Evolutionary conservation across 768 basidiomycete species (phyloP), one percentile per base, ranked within the genome.

Genomic region (Leccinum barrowsii): DNA sequence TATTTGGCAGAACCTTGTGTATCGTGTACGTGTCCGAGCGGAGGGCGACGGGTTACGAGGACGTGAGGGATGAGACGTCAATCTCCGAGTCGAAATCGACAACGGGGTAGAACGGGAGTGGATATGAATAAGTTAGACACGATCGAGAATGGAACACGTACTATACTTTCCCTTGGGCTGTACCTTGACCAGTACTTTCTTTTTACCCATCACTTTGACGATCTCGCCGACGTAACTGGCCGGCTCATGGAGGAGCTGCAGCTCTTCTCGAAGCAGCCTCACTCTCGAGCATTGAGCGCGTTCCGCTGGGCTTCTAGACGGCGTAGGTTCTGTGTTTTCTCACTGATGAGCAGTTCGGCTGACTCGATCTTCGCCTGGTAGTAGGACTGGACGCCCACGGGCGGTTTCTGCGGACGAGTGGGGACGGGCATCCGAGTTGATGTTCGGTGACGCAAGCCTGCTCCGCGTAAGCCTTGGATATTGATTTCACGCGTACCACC

Each of bases 121-220:
- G 4, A 4, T 19, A 17, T 53, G 56, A 60, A 21, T 12, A 10
- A n/a, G 12, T 44, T 19, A 19, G 22, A n/a, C 32, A 17, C n/a
- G 0, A 10, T 17, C 15, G 8, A n/a, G n/a, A 44, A 44, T 8
- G 8, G 3, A 11, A 37, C 21, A 82, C 92, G 68, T 63, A 98
- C 95, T 96, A 78, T 98, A 98, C 85, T 98, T 98, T 54, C 96
- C 97, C 78, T 99, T 95, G 0, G 95, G 96, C 72, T 98, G 95
- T 5, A 98, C 94, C 73, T 99, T 98, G 61, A 99, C 95, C 44
- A 98, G 77, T 13, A 98, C 95, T 75, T 97, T 98, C 74, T 87
- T 98, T 88, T 98, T 98, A 56, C 95, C 94, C 97, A 98, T 99
- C 6, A 97, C 89, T 76, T 96, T 98, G 64, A 98, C 89, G 12